A percentile compares a stretch with the other conserved stretches of the same genome.
Evolutionary conservation across 2,329 filamentous ascomycete species (phyloP).

Genomic region (Claviceps pusilla): DNA sequence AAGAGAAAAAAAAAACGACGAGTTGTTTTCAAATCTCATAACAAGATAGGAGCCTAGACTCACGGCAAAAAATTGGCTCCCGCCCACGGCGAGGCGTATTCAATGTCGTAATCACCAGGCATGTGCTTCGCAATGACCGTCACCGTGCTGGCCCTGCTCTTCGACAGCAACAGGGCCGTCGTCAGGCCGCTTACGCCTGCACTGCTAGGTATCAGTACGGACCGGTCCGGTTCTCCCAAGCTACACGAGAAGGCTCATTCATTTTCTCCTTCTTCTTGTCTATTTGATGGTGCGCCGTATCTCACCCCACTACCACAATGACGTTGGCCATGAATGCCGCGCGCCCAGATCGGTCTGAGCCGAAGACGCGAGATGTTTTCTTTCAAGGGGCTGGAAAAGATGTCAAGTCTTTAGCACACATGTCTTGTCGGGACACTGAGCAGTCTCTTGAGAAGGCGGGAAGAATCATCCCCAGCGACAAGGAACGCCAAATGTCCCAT

Average conservation of each 20-base stretch:
- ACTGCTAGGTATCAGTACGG: conserved; percentile 9
- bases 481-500: too few species aligned
- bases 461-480: too few species aligned
- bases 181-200: conserved; percentile 39
- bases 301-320: conserved; percentile 19
- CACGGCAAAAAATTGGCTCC: conserved; percentile 68
- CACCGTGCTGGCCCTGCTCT: conserved; percentile 31
- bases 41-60: conserved; percentile 15
- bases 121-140: conserved; percentile 76
- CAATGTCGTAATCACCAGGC: conserved; percentile 83
- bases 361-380: neutral
- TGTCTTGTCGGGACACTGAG: too few species aligned
- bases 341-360: neutral
- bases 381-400: too few species aligned
- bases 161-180: conserved; percentile 32
- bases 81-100: conserved; percentile 83
- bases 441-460: too few species aligned
- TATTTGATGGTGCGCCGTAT: neutral
- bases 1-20: too few species aligned
- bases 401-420: too few species aligned
- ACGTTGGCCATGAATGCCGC: neutral
- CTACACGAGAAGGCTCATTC: neutral
- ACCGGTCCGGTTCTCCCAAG: neutral
- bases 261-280: neutral
- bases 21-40: too few species aligned